These are phyloP conservation scores for Colletotrichum horii DNA, from an alignment of 2,329 filamentous ascomycete genomes.

Conservation along the genomic window DNA sequence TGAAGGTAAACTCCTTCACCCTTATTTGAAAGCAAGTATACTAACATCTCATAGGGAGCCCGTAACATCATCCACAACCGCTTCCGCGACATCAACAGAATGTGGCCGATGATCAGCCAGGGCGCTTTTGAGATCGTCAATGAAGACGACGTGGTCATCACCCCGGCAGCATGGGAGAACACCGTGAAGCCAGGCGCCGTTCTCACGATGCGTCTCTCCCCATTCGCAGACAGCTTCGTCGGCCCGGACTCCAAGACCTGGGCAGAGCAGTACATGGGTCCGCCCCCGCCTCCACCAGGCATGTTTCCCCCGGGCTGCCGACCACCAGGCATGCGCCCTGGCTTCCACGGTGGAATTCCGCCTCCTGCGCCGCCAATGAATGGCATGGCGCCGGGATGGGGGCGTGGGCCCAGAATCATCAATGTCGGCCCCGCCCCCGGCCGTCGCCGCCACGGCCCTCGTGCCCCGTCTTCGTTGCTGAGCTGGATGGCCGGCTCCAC, in stretches of 20 bases:
- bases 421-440: background rate
- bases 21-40: too few relatives aligned
- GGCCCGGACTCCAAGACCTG: background rate
- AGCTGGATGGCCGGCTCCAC: background rate
- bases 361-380: background rate
- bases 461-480: background rate
- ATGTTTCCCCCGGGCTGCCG: background rate
- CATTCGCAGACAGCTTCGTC: background rate
- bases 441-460: background rate
- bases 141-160: background rate
- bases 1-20: background rate
- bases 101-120: conserved; percentile 6
- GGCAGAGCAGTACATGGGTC: background rate
- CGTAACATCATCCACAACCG: background rate
- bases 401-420: background rate
- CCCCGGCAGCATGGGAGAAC: conserved; percentile 1
- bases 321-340: background rate
- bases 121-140: conserved; percentile 5
- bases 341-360: background rate
- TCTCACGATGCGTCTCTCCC: conserved; percentile 4
- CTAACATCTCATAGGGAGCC: background rate
- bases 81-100: background rate
- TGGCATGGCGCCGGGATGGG: too few relatives aligned
- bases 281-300: background rate
- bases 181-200: conserved; percentile 10